Evolutionary conservation across 177 flowering plant species (phyloP).

Genomic region (Telopea speciosissima): DNA sequence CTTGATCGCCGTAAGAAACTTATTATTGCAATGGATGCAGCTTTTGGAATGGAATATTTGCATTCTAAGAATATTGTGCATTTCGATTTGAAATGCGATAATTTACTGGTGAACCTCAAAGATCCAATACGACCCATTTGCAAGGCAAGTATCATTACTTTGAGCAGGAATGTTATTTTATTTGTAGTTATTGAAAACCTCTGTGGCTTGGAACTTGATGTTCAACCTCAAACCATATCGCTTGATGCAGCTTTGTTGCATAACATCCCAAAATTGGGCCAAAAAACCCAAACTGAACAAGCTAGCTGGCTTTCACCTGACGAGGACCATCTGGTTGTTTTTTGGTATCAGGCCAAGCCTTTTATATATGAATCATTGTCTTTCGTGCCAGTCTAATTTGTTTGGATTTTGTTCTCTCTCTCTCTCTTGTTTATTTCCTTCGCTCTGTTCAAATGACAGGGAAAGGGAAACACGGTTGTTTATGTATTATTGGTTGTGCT

Average conservation of each 20-base stretch:
- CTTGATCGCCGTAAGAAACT: conserved; percentile 77
- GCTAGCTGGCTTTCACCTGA: background rate
- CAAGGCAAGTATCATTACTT: conserved; percentile 39
- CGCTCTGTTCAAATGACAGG: background rate
- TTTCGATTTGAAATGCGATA: conserved; percentile 85
- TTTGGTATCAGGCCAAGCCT: background rate
- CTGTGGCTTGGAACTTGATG: background rate
- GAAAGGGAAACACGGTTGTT: background rate
- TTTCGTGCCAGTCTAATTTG: no score
- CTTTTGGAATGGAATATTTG: conserved; percentile 90
- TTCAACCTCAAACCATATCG: no score
- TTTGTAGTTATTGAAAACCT: background rate
- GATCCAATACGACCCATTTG: conserved; percentile 77
- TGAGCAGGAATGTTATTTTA: background rate
- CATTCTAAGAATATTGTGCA: conserved; percentile 83
- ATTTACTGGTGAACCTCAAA: conserved; percentile 78
- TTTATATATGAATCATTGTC: background rate
- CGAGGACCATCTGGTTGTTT: background rate
- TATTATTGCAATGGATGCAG: conserved; percentile 90
- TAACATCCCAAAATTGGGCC: background rate
- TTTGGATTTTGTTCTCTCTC: background rate
- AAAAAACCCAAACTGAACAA: background rate
- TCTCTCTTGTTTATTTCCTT: background rate
- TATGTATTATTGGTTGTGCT: background rate
- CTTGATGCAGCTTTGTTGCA: background rate